These are phyloP conservation scores for Yamadazyma oceani DNA, from an alignment of 1,139 yeast genomes.

Conservation along the genomic window DNA sequence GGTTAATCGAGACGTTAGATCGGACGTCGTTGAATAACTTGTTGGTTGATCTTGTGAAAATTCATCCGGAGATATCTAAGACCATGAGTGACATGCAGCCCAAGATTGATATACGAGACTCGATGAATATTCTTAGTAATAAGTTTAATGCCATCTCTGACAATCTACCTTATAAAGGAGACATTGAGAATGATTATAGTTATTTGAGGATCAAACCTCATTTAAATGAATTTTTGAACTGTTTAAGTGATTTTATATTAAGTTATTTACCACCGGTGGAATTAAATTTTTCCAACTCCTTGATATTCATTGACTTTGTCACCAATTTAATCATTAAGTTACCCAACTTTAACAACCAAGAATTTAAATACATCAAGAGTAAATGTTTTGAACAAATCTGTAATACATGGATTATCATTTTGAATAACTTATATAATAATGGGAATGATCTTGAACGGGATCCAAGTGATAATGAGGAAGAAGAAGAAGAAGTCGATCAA, in stretches of 20 bases:
- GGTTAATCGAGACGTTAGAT: constrained; percentile 70
- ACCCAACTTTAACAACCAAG: constrained; percentile 71
- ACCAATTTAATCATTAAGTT: constrained; percentile 63
- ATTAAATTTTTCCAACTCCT: constrained; percentile 52
- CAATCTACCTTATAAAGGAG: constrained; percentile 75
- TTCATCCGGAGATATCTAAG: constrained; percentile 61
- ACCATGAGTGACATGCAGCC: constrained; percentile 60
- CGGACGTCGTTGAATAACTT: constrained; percentile 53
- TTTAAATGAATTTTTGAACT: constrained; percentile 72
- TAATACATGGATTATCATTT: constrained; percentile 69
- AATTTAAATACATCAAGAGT: constrained; percentile 70
- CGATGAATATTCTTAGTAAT: constrained; percentile 48
- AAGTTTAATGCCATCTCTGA: constrained; percentile 48
- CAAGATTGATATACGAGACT: constrained; percentile 52
- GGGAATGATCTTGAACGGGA: too few species aligned
- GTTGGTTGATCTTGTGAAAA: constrained; percentile 50
- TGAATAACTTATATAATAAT: constrained; percentile 37
- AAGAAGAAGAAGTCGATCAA: constrained; percentile 11
- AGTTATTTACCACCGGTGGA: constrained; percentile 81
- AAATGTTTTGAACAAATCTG: constrained; percentile 81
- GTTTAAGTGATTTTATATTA: constrained; percentile 77
- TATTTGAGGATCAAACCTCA: constrained; percentile 76
- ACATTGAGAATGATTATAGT: constrained; percentile 77
- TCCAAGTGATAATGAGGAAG: constrained; percentile 9
- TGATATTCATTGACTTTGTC: constrained; percentile 67